Base-by-base conservation (phyloP, 768 basidiomycete species). In the Gyrodon lividus region DNA sequence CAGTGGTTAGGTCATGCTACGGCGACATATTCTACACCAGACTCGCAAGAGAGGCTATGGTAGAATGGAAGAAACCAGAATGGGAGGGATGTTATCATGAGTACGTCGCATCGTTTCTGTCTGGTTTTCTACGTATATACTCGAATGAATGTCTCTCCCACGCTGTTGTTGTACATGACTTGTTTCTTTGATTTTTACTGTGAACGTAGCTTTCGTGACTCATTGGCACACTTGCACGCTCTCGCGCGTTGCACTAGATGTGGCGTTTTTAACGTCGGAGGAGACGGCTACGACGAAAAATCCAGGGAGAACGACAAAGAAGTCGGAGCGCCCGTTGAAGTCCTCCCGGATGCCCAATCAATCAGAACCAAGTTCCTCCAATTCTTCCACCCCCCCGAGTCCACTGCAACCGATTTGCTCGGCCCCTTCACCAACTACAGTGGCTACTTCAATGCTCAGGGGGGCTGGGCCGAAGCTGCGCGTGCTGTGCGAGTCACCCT, bases 391-490 rank as follows among this genome's bases (percentile, higher is more conserved):
- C n/a, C 31, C 22, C n/a, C 34, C 16, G 24, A 38, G n/a, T 5
- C 24, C 30, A 2, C 47, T 14, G 31, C 31, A 14, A 31, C 31
- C 31, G 31, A 31, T 14, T 12, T 31, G 13, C 31, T 31, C 12
- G 61, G 64, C n/a, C 30, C 53, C n/a, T 43, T 68, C 10, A 59
- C 52, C 2, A 33, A 48, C 20, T 57, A 62, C 30, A 56, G 67
- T 20, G 90, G 86, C 1, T 95, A 88, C 62, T 58, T 87, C 40
- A 96, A 93, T 60, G 72, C 71, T 7, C 84, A 89, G 33, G 82
- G 87, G 1, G 94, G 94, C 13, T 98, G 94, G 94, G 91, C 82
- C 2, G 76, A 86, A 61, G 91, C 94, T 1, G 74, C 77, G 1
- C 79, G 85, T 61, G 91, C 87, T 3, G 61, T 92, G 8, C 60